phyloP scores from a whole-genome alignment of 768 basidiomycete species.

The Ephemerocybe angulata region DNA sequence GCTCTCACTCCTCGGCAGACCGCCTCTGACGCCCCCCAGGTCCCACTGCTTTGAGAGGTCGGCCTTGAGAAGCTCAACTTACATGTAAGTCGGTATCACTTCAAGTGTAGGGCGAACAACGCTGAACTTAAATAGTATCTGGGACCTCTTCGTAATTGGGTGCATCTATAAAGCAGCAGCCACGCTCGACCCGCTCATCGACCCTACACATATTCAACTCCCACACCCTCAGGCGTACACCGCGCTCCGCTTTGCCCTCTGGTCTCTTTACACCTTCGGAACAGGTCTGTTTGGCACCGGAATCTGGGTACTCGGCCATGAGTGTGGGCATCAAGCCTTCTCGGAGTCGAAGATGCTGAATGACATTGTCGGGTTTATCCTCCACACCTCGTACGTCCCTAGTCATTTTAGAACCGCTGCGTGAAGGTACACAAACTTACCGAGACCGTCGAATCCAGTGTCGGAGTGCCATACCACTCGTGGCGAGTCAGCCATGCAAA shows the following conservation, averaged over 20 bases:
- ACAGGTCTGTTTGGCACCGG: constrained; percentile 87
- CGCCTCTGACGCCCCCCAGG: constrained; percentile 35
- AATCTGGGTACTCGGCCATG: constrained; percentile 91
- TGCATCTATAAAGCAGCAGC: constrained; percentile 66
- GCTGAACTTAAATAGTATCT: constrained; percentile 43
- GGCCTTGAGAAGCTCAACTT: constrained; percentile 69
- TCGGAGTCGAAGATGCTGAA: constrained; percentile 90
- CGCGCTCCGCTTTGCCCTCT: constrained; percentile 60
- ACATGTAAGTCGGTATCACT: constrained; percentile 53
- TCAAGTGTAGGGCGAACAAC: neutral
- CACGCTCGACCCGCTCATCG: constrained; percentile 61
- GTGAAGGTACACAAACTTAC: constrained; percentile 15
- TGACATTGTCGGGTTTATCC: constrained; percentile 86
- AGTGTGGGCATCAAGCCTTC: constrained; percentile 96
- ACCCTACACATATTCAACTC: constrained; percentile 50
- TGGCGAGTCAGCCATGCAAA: constrained; percentile 94
- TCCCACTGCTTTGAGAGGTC: constrained; percentile 90
- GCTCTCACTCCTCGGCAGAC: neutral
- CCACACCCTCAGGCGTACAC: constrained; percentile 61
- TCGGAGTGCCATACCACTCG: constrained; percentile 94
- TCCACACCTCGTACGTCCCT: constrained; percentile 92
- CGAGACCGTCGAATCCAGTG: constrained; percentile 40
- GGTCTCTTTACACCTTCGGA: constrained; percentile 79
- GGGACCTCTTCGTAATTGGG: constrained; percentile 71
- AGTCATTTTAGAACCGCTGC: too few species aligned